Base-by-base conservation (phyloP, 768 basidiomycete species). In the Rhodotorula paludigena region DNA sequence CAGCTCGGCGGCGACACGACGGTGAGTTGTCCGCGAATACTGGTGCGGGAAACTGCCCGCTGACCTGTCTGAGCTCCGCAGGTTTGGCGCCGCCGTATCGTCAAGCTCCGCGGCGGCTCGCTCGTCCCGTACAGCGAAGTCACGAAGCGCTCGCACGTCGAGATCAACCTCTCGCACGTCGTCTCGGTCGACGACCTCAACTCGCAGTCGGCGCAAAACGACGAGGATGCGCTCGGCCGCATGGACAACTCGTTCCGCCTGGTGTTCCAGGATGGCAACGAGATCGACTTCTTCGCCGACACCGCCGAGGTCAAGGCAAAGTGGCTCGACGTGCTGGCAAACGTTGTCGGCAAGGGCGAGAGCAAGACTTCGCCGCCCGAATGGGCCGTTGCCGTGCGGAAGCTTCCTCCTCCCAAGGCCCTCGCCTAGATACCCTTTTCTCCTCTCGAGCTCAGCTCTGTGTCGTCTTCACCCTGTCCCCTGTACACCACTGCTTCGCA, bases 1-100 rank as follows among this genome's bases (percentile, higher is more conserved):
- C 94, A 98, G 81, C 85, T 83, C 69, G 94, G 94, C 23, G 94
- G 93, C 16, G 94, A 94, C 77, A 96, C 92, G 77, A 82, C 81
- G 68, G 93, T 96, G 79, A 77, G 89, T 81, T 8, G 21, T 33
- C 35, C 33, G 30, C 6, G 18, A 44, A 25, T 35, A 14, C 45
- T 11, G 5, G 25, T 10, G 28, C 52, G 9, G 7, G 16, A 11
- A 20, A 3, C 18, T 5, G 25, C 30, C 18, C 20, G 30, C 49
- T 51, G 49, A 51, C 49, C n/a, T 3, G 21, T 28, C 15, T 20
- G 21, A 0, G 4, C 1, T 30, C 51, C 18, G 12, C 64, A 73
- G 71, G 63, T 72, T 39, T 76, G 76, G 76, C 62, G 74, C 2
- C 57, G 76, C 20, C 69, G 74, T 0, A n/a, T 44, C 32, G 49